These are phyloP conservation scores for Geranium brycei DNA, from an alignment of 345 rosid genomes.

Conservation along the genomic window DNA sequence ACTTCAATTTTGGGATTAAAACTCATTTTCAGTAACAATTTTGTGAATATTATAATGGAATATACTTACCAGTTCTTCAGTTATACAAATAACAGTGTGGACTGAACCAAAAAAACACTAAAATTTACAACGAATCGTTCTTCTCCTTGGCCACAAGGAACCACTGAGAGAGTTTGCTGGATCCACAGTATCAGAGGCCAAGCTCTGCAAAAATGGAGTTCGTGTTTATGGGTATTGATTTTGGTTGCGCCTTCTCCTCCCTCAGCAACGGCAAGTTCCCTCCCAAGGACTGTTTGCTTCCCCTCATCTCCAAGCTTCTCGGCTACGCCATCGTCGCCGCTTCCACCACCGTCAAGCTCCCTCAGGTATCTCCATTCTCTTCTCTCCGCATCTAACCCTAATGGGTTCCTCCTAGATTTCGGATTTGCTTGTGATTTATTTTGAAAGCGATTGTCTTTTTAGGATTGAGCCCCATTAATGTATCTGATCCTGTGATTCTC, in stretches of 20 bases:
- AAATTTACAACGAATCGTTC: too few species aligned
- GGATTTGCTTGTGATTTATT: background rate
- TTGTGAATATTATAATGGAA: too few species aligned
- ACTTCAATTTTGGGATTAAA: too few species aligned
- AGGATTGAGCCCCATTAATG: background rate
- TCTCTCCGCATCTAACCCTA: background rate
- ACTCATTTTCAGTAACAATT: too few species aligned
- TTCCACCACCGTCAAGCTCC: slow-evolving; percentile 91
- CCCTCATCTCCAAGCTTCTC: slow-evolving; percentile 87
- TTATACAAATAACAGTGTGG: too few species aligned
- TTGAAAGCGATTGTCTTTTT: background rate
- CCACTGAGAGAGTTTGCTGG: background rate
- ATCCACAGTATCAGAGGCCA: background rate
- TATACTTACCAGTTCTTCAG: too few species aligned
- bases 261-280: slow-evolving; percentile 50
- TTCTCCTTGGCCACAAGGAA: background rate
- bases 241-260: slow-evolving; percentile 62
- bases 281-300: slow-evolving; percentile 63
- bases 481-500: background rate
- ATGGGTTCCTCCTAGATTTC: background rate
- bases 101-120: too few species aligned
- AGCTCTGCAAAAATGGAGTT: slow-evolving; percentile 27
- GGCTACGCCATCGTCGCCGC: slow-evolving; percentile 86
- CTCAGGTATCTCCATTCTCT: slow-evolving; percentile 36
- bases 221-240: slow-evolving; percentile 44